These are phyloP conservation scores for Exserohilum rostratum DNA, from an alignment of 2,329 filamentous ascomycete species.

Conservation along the genomic window DNA sequence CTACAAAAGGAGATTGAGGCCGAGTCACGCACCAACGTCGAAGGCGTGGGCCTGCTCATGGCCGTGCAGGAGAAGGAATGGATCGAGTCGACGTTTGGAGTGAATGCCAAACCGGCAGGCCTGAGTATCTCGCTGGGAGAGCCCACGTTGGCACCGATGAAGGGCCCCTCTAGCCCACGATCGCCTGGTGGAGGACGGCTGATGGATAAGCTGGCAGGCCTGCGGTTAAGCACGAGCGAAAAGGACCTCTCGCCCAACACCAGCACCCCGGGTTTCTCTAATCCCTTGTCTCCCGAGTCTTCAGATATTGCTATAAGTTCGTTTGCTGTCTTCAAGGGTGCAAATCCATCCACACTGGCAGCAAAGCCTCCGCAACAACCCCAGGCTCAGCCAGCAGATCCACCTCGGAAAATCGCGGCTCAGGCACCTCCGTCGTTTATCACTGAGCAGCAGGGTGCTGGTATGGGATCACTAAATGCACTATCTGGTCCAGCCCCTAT, in stretches of 20 bases:
- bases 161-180: conserved; percentile 65
- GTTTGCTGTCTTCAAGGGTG: conserved; percentile 65
- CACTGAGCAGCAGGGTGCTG: conserved; percentile 48
- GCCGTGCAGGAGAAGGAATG: conserved; percentile 81
- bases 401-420: conserved; percentile 43
- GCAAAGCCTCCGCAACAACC: conserved; percentile 50
- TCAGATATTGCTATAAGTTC: conserved; percentile 67
- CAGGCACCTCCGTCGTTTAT: conserved; percentile 47
- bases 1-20: conserved; percentile 76
- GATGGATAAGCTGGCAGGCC: conserved; percentile 77
- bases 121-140: conserved; percentile 48
- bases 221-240: conserved; percentile 77
- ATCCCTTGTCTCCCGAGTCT: conserved; percentile 66
- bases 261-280: conserved; percentile 37
- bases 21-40: conserved; percentile 75
- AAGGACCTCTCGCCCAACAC: conserved; percentile 63
- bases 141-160: conserved; percentile 48
- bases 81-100: conserved; percentile 82
- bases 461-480: conserved; percentile 55
- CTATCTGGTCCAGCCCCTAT: conserved; percentile 42
- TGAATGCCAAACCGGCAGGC: conserved; percentile 53
- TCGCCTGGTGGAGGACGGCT: conserved; percentile 71
- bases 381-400: conserved; percentile 26
- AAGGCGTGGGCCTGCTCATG: conserved; percentile 85
- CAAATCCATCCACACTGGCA: conserved; percentile 48